Conservation (phyloP, 176 grass and related monocot genomes). For the Chloris gayana region DNA sequence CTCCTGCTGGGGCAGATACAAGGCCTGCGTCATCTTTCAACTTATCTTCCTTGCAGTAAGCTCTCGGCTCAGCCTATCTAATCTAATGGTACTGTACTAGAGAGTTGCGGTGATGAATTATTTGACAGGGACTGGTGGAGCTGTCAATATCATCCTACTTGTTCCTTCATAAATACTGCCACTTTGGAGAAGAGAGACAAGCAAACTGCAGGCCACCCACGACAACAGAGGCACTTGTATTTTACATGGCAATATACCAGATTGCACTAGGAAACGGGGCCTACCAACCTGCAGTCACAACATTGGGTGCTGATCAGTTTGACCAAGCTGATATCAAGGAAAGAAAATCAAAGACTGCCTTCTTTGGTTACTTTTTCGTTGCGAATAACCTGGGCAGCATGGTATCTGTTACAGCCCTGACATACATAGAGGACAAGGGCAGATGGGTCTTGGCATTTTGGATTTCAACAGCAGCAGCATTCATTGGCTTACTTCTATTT, state of each 20-base stretch:
- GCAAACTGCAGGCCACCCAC: slow-evolving; percentile 44
- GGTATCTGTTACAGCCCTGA: slow-evolving; percentile 46
- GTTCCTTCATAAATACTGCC: slow-evolving; percentile 46
- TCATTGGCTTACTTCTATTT: slow-evolving; percentile 34
- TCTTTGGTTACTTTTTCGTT: slow-evolving; percentile 71
- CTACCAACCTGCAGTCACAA: slow-evolving; percentile 51
- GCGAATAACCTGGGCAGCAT: slow-evolving; percentile 62
- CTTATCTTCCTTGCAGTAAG: slow-evolving; percentile 57
- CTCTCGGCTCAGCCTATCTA: neutral
- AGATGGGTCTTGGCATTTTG: slow-evolving; percentile 46
- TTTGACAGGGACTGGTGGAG: slow-evolving; percentile 55
- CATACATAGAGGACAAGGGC: slow-evolving; percentile 58
- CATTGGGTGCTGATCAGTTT: slow-evolving; percentile 67
- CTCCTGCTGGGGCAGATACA: slow-evolving; percentile 81
- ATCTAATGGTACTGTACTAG: neutral
- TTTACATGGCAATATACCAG: slow-evolving; percentile 61
- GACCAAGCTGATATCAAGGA: slow-evolving; percentile 41
- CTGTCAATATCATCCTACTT: slow-evolving; percentile 46
- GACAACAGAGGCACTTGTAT: neutral
- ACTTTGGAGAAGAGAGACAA: neutral
- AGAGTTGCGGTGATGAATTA: neutral
- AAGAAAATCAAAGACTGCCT: slow-evolving; percentile 54
- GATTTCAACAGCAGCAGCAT: slow-evolving; percentile 36
- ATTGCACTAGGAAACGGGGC: slow-evolving; percentile 61
- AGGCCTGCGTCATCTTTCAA: slow-evolving; percentile 72